Conservation (phyloP, 768 basidiomycete genomes). For the Hydnomerulius pinastri region DNA sequence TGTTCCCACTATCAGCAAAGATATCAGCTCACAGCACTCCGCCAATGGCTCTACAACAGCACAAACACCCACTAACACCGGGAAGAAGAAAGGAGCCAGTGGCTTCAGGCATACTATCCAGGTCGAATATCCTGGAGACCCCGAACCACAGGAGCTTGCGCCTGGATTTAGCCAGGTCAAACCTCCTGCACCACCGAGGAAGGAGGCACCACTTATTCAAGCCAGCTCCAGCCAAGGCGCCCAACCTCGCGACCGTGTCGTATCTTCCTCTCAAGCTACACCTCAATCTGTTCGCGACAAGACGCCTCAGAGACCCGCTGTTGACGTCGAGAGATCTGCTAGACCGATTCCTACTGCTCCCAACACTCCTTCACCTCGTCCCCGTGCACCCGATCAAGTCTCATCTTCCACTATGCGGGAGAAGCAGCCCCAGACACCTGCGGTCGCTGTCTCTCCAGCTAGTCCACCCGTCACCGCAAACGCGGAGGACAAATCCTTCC, state of each 20-base stretch:
- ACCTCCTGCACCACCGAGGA: constrained; percentile 13
- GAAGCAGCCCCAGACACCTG: constrained; percentile 30
- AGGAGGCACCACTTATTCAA: constrained; percentile 10
- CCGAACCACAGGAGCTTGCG: constrained; percentile 24
- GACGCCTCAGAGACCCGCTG: constrained; percentile 8
- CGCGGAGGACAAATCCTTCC: constrained; percentile 28
- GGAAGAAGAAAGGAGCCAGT: constrained; percentile 45
- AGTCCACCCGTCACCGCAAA: constrained; percentile 40
- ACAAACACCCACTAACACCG: constrained; percentile 42
- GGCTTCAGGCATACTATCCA: constrained; percentile 92
- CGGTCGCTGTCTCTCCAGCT: constrained; percentile 41
- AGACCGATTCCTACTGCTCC: constrained; percentile 36
- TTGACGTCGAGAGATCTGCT: constrained; percentile 10
- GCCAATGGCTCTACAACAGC: constrained; percentile 32
- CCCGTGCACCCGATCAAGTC: constrained; percentile 19
- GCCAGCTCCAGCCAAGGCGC: constrained; percentile 15
- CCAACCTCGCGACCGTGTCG: constrained; percentile 17
- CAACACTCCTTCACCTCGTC: constrained; percentile 12
- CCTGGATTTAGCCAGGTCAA: constrained; percentile 24
- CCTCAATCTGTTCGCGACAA: constrained; percentile 20
- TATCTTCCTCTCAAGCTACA: constrained; percentile 13
- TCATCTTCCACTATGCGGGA: constrained; percentile 30
- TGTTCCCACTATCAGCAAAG: constrained; percentile 18
- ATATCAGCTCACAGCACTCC: constrained; percentile 19
- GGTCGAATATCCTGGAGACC: constrained; percentile 83